Base-by-base conservation (phyloP, 176 grass and related monocot genomes). In the Avena insularis region DNA sequence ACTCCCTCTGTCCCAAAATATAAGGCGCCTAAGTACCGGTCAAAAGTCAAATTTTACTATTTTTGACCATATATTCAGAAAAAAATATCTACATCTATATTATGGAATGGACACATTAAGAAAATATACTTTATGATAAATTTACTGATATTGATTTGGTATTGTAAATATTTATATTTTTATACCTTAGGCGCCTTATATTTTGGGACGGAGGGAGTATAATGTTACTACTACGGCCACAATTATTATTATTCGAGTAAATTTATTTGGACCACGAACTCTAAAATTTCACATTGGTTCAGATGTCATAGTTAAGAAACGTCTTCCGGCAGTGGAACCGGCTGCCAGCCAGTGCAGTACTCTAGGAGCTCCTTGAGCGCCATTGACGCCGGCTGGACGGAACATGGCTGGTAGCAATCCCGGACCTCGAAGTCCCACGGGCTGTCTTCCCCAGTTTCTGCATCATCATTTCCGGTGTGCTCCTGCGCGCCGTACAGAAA, bases 341-440 rank as follows among this genome's bases (percentile, higher is more conserved):
- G 63, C 83, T 98, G 90, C 92, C 92, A 98, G 25, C 96, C 92
- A 5, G 93, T 59, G 73, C 55, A 79, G 50, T 33, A 3, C 69
- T 91, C 61, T 7, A 96, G 82, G 71, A 90, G 68, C 92, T 90
- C 55, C 88, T 82, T 89, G 36, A 96, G 96, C 11, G 53, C 87
- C 71, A 76, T 25, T 5, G 92, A 91, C 83, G 90, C 87, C 2
- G 93, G 92, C 60, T 94, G 88, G 12, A 96, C 77, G 2, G 96
- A 94, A 8, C 84, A 92, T n/a, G 60, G 71, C 56, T 64, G 19
- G 76, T 93, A 87, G 64, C 36, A 88, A 48, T 94, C 79, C 53
- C 82, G 56, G 8, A 86, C 79, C 23, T 90, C 53, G 49, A 98
- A 98, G 69, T 89, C 78, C 64, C 58, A 81, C 43, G 19, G 53